Base-by-base conservation (phyloP, 805 yeast genomes). In the Cyberlindnera bimundalis region DNA sequence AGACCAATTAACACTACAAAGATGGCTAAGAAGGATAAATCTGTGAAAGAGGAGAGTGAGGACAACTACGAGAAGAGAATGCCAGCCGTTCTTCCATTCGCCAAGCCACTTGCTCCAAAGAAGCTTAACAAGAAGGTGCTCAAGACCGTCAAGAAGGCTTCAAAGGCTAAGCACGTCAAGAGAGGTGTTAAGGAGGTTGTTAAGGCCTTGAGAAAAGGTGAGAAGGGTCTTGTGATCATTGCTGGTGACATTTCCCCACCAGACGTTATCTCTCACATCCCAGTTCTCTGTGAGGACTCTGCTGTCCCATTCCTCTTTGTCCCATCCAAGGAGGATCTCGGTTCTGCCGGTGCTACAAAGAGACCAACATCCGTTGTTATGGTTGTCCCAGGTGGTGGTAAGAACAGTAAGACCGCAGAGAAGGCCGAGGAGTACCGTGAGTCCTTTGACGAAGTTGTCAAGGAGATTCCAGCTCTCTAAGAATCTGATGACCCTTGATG, bases 181-280 rank as follows among this genome's bases (percentile, higher is more conserved):
- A 80, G 99, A 70, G 99, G 99, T 64, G 98, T 93, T 42, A 93
- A 93, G 68, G 99, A 93, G 70, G 99, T 93, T 27, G 98, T 91
- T 56, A 93, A 93, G 71, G 93, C 98, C 17, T 76, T 93, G 50
- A 82, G 99, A 73, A 93, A 93, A 68, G 98, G 98, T 52, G 98
- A 90, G 65, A 93, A 93, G 68, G 99, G 99, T 39, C 74, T 93
- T 39, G 98, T 93, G 29, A 72, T 93, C 53, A 81, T 93, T 67
- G 99, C 99, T 25, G 98, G 99, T 55, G 99, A 93, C 64, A 93
- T 95, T 50, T 90, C 95, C 41, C 99, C 99, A 45, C 79, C 90
- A 37, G 99, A 93, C 64, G 98, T 93, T 33, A 86, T 95, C 53
- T 88, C 97, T 32, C 99, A 93, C 63, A 78, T 93, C 42, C 99